These are phyloP conservation scores for Aspergillus neoniger DNA, from an alignment of 2,329 filamentous ascomycete genomes.

Conservation along the genomic window DNA sequence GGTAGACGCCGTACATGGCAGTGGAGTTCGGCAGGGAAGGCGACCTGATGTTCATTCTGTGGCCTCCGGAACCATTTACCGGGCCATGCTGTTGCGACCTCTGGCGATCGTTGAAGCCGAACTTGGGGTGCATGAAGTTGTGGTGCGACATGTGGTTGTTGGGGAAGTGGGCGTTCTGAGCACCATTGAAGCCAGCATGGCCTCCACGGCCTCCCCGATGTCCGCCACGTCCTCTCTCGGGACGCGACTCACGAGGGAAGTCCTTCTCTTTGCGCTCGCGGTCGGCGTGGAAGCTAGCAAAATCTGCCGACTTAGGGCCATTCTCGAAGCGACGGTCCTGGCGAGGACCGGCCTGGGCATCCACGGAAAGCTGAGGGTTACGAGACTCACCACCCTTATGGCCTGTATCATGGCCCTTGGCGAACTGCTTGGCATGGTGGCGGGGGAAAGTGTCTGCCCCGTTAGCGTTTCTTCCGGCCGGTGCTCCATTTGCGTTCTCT, in stretches of 20 bases:
- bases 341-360: slow-evolving; percentile 37
- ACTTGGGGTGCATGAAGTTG: slow-evolving; percentile 44
- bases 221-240: slow-evolving; percentile 42
- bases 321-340: slow-evolving; percentile 43
- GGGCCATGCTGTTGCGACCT: slow-evolving; percentile 42
- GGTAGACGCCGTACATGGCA: slow-evolving; percentile 52
- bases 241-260: slow-evolving; percentile 39
- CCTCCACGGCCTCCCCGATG: slow-evolving; percentile 44
- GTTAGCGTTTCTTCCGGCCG: slow-evolving; percentile 32
- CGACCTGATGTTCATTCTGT: slow-evolving; percentile 58
- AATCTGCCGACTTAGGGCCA: slow-evolving; percentile 41
- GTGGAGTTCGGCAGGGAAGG: slow-evolving; percentile 62
- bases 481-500: slow-evolving; percentile 30
- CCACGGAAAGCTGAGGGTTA: slow-evolving; percentile 32
- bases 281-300: slow-evolving; percentile 30
- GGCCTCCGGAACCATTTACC: slow-evolving; percentile 46
- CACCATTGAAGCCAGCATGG: slow-evolving; percentile 36
- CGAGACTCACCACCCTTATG: slow-evolving; percentile 32
- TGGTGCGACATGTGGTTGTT: slow-evolving; percentile 44
- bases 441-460: slow-evolving; percentile 34
- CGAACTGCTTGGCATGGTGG: slow-evolving; percentile 37
- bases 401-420: slow-evolving; percentile 34
- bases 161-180: slow-evolving; percentile 42
- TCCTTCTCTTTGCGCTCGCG: slow-evolving; percentile 39
- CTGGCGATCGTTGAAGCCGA: slow-evolving; percentile 45